Evolutionary conservation across 768 basidiomycete species (phyloP).

Genomic region (Auriscalpium vulgare): DNA sequence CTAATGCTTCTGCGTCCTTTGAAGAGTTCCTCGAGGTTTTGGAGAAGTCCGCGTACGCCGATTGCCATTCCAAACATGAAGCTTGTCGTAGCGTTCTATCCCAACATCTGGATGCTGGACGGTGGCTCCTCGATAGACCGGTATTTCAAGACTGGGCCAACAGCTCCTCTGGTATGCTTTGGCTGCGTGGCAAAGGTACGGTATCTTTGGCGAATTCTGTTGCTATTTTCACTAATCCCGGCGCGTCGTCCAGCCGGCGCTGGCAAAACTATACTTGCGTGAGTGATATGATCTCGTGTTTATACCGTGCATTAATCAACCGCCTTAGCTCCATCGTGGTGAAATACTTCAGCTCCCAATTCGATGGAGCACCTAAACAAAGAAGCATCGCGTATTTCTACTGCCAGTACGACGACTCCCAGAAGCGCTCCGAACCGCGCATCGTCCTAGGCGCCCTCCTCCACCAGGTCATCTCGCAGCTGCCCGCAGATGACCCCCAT

Average conservation of each 20-base stretch:
- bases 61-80: slow-evolving; percentile 1
- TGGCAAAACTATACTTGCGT: slow-evolving; percentile 4
- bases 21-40: not conserved
- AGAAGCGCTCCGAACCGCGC: slow-evolving; percentile 1
- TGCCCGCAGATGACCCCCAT: not conserved
- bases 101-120: not conserved
- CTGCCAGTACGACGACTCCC: slow-evolving; percentile 1
- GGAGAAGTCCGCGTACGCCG: not conserved
- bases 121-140: not conserved
- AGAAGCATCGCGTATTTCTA: slow-evolving; percentile 1
- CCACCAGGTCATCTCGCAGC: not conserved
- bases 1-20: not conserved
- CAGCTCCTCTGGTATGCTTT: not conserved
- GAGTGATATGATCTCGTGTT: not conserved
- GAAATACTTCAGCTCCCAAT: not conserved
- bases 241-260: not conserved
- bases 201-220: not conserved
- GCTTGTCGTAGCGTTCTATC: not conserved
- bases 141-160: slow-evolving; percentile 1
- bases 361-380: not conserved
- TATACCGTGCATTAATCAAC: not conserved
- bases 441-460: slow-evolving; percentile 2
- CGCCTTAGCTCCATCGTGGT: not conserved
- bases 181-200: slow-evolving; percentile 4
- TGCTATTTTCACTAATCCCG: not conserved